Evolutionary conservation across 1,284 basidiomycete genomes (phyloP).

Genomic region (Leccinum pachyderme): DNA sequence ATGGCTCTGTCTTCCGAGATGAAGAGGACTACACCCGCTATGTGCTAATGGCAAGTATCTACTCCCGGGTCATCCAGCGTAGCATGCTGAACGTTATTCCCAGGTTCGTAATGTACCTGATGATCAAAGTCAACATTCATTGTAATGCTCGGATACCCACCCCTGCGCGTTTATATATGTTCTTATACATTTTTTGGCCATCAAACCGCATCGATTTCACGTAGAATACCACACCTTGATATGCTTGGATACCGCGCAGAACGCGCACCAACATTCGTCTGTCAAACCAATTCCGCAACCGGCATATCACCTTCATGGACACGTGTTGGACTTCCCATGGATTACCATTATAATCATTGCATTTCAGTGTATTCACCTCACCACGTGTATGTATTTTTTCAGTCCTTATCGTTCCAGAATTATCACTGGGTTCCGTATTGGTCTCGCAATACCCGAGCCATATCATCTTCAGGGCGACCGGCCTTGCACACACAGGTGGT

Average conservation of each 20-base stretch:
- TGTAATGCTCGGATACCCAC: conserved; percentile 14
- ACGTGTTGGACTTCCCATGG: conserved; percentile 13
- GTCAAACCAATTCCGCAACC: conserved; percentile 9
- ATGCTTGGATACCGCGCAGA: conserved; percentile 19
- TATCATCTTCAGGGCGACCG: neutral
- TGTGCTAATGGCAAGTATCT: conserved; percentile 51
- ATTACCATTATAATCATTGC: conserved; percentile 11
- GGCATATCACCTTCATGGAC: conserved; percentile 19
- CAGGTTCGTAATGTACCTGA: conserved; percentile 53
- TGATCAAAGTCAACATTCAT: conserved; percentile 40
- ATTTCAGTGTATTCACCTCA: conserved; percentile 8
- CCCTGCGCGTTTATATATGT: conserved; percentile 10
- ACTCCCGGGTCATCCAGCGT: neutral
- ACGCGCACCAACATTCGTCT: conserved; percentile 9
- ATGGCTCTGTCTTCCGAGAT: conserved; percentile 43
- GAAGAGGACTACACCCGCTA: conserved; percentile 58
- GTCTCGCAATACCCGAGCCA: neutral
- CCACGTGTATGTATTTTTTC: conserved; percentile 7
- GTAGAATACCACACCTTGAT: conserved; percentile 7
- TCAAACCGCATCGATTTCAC: conserved; percentile 6
- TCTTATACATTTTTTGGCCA: conserved; percentile 3
- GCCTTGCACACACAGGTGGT: neutral
- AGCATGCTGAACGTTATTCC: conserved; percentile 11
- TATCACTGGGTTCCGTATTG: neutral
- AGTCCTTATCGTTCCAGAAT: conserved; percentile 15